Conservation (phyloP, 2,329 filamentous ascomycete genomes). For the Exophiala oligosperma region DNA sequence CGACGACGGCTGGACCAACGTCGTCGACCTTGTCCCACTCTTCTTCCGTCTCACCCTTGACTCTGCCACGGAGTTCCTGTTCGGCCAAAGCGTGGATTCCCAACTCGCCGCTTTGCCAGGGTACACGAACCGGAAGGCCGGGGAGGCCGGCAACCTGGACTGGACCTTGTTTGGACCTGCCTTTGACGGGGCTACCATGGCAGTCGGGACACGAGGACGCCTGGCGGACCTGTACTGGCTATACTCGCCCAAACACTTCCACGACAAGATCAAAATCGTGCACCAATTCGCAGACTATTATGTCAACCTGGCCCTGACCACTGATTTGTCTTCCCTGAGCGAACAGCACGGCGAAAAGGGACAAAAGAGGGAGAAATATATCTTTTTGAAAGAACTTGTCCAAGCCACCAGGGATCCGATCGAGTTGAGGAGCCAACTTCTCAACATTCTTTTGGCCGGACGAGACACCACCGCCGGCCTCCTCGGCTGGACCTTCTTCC, state of each 20-base stretch:
- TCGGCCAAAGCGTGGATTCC: constrained; percentile 72
- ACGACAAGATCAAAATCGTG: constrained; percentile 41
- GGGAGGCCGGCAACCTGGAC: constrained; percentile 65
- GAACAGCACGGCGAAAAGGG: constrained; percentile 34
- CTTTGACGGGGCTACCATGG: constrained; percentile 36
- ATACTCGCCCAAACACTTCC: constrained; percentile 41
- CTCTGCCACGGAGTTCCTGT: constrained; percentile 80
- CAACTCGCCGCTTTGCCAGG: constrained; percentile 38
- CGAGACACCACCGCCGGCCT: constrained; percentile 54
- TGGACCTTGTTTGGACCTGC: constrained; percentile 34
- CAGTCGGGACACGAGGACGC: constrained; percentile 33
- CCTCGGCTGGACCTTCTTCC: constrained; percentile 49
- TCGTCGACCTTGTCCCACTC: constrained; percentile 54
- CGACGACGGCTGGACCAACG: constrained; percentile 44
- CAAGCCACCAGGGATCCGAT: constrained; percentile 44
- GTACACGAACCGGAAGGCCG: constrained; percentile 64
- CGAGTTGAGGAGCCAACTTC: constrained; percentile 47
- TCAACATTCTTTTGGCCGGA: constrained; percentile 55
- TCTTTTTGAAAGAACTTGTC: constrained; percentile 52
- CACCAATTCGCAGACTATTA: constrained; percentile 53
- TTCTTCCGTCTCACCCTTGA: constrained; percentile 68
- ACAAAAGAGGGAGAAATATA: constrained; percentile 38
- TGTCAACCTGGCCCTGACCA: constrained; percentile 41
- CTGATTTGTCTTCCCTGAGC: constrained; percentile 23
- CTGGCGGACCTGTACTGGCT: constrained; percentile 40